These are phyloP conservation scores for Leccinum uliginosum DNA, from an alignment of 768 basidiomycete genomes.

Conservation along the genomic window DNA sequence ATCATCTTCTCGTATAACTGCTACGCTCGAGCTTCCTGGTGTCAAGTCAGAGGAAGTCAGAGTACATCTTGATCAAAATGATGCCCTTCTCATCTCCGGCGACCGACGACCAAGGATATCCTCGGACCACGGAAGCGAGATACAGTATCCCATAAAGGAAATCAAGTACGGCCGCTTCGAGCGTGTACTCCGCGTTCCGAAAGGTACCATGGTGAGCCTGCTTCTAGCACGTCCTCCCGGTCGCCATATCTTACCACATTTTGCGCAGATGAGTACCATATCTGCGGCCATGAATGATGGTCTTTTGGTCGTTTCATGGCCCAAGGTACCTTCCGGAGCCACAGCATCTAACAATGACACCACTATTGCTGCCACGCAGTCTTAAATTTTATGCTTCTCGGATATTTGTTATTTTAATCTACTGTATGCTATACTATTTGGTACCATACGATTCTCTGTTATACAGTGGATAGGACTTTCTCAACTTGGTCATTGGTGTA, in stretches of 20 bases:
- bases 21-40: conserved; percentile 39
- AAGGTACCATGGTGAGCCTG: conserved; percentile 32
- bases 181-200: conserved; percentile 34
- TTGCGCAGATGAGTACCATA: conserved; percentile 32
- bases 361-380: background rate
- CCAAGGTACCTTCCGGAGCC: conserved; percentile 21
- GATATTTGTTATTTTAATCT: background rate
- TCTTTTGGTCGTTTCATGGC: conserved; percentile 38
- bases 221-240: background rate
- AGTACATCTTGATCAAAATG: conserved; percentile 30
- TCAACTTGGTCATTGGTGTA: background rate
- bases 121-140: conserved; percentile 13
- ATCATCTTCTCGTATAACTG: conserved; percentile 28
- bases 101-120: conserved; percentile 21
- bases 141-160: conserved; percentile 32
- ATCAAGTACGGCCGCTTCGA: conserved; percentile 38
- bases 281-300: conserved; percentile 38
- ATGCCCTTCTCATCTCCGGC: conserved; percentile 33
- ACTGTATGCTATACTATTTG: conserved; percentile 15
- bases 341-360: conserved; percentile 10
- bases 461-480: background rate
- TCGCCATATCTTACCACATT: conserved; percentile 1
- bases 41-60: conserved; percentile 33
- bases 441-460: background rate
- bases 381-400: conserved; percentile 2